Percentiles rank a stretch among this genome's conserved stretches.
phyloP scores from a whole-genome alignment of 257 asterid species.

The Oldenlandia corymbosa region DNA sequence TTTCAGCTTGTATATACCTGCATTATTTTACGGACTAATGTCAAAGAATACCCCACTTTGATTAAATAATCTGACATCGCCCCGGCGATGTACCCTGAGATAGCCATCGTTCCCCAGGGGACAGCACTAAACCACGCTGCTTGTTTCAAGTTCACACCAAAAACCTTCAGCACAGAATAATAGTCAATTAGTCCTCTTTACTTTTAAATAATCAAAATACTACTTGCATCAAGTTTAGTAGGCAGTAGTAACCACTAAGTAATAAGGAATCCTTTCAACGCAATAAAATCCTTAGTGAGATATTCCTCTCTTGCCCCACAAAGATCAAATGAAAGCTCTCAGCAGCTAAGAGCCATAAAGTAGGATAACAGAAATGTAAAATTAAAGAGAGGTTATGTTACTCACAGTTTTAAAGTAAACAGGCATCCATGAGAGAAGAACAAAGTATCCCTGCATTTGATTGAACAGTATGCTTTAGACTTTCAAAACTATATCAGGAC shows the following conservation, averaged over 20 bases:
- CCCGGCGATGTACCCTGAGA: constrained; percentile 94
- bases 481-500: neutral
- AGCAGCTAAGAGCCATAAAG: neutral
- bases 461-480: constrained; percentile 8
- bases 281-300: neutral
- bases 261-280: neutral
- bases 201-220: too few species aligned
- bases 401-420: constrained; percentile 92
- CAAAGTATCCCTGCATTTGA: constrained; percentile 86
- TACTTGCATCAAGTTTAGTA: neutral
- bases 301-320: neutral
- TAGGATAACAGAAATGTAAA: neutral
- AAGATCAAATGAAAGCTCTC: neutral
- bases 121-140: constrained; percentile 99
- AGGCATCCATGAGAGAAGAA: constrained; percentile 99
- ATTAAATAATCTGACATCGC: constrained; percentile 65
- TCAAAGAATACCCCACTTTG: constrained; percentile 56
- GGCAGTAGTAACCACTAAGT: neutral
- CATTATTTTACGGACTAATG: constrained; percentile 79
- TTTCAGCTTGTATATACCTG: constrained; percentile 44
- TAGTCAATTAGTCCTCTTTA: neutral
- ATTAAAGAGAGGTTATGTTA: constrained; percentile 2
- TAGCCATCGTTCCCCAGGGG: constrained; percentile 99
- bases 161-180: constrained; percentile 41
- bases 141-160: constrained; percentile 78